Base-by-base conservation (phyloP, 2,329 filamentous ascomycete genomes). In the Cladosporium sp. region DNA sequence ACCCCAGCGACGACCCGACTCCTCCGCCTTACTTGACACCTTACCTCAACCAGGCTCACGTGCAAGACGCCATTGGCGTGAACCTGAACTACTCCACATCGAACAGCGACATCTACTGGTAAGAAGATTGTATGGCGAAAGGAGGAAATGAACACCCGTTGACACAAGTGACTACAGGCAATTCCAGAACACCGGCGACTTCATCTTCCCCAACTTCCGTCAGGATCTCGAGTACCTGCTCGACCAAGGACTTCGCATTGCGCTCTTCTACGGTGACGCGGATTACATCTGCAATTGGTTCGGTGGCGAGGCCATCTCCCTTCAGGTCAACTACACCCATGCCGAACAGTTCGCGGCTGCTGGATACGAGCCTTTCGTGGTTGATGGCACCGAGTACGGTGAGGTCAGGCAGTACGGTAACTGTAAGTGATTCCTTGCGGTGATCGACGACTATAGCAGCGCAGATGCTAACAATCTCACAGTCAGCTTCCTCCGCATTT, bases 21-120 rank as follows among this genome's bases (percentile, higher is more conserved):
- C 88, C 88, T 3, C 79, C 84, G 0, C 74, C 73, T 37, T 84
- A 82, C 55, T 88, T 87, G 69, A 65, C 78, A 19, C 80, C 85
- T 39, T 90, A 88, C 70, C 78, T 92, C 55, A 83, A 81, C 63
- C 77, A 82, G 60, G 74, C 78, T 5, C 76, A 79, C 60, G 81
- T 86, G 0, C 83, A 86, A 65, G 66, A 70, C 1, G 81, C 81
- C 0, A 75, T 88, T 0, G 85, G 84, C 2, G 80, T 84, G 7
- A 2, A 81, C 80, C 0, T 86, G 19, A 87, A 88, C 69, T 87
- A 78, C 74, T 72, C n/a, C 67, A 75, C 51, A 67, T 72, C 0
- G 67, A 76, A 54, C 60, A 74, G 84, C 86, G 65, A 69, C 71
- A 2, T 82, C 81, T 0, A 76, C 88, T 1, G 85, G 85, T 4